A percentile compares a stretch with the other conserved stretches of the same genome.
phyloP scores from a whole-genome alignment of 441 rosid genomes.

The Cnidoscolus chayamansa region DNA sequence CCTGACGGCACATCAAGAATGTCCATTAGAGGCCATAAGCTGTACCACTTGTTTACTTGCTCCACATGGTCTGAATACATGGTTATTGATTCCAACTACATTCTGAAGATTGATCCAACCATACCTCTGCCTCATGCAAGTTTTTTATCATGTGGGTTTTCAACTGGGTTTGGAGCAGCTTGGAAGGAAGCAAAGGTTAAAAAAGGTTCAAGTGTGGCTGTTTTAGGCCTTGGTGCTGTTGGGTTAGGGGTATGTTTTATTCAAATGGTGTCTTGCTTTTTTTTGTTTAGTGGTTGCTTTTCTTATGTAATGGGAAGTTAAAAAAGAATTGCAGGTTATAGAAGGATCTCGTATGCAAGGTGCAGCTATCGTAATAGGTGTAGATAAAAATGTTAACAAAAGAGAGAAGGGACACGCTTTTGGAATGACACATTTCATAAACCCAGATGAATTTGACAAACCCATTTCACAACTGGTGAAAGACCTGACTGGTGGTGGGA shows the following conservation, averaged over 20 bases:
- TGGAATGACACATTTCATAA: slow-evolving; percentile 52
- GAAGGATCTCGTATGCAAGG: slow-evolving; percentile 40
- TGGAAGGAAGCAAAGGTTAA: slow-evolving; percentile 54
- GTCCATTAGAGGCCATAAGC: slow-evolving; percentile 32
- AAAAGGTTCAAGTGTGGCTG: slow-evolving; percentile 50
- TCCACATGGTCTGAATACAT: slow-evolving; percentile 50
- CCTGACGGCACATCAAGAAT: slow-evolving; percentile 45
- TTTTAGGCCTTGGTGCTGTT: slow-evolving; percentile 62
- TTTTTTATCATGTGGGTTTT: slow-evolving; percentile 46
- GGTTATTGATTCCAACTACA: slow-evolving; percentile 31
- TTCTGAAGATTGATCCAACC: slow-evolving; percentile 30
- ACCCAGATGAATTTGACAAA: slow-evolving; percentile 28
- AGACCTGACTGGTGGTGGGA: slow-evolving; percentile 39
- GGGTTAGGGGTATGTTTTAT: slow-evolving; percentile 50
- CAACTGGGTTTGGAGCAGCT: slow-evolving; percentile 56
- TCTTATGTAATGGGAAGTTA: neutral
- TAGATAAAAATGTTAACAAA: slow-evolving; percentile 40
- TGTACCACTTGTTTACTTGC: slow-evolving; percentile 36
- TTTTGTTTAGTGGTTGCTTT: neutral
- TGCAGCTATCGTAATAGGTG: slow-evolving; percentile 42
- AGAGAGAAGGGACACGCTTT: slow-evolving; percentile 35
- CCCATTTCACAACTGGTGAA: slow-evolving; percentile 34
- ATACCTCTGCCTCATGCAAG: slow-evolving; percentile 32
- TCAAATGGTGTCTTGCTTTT: neutral
- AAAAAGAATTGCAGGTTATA: slow-evolving; percentile 27